These are phyloP conservation scores for Aaosphaeria pasadenensis DNA, from an alignment of 2,329 filamentous ascomycete species.

Conservation along the genomic window DNA sequence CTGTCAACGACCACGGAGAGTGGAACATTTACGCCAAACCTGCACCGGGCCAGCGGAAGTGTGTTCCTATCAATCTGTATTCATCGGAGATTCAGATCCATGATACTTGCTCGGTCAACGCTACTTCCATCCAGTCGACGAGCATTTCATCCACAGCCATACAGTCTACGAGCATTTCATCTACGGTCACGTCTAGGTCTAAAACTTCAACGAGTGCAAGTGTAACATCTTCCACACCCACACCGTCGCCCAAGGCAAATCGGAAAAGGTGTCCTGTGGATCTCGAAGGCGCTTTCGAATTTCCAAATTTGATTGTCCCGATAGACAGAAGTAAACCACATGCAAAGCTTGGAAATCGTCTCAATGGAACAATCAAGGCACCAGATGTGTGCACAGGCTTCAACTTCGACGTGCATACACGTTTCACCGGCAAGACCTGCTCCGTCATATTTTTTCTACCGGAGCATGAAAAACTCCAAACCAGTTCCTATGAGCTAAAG, in stretches of 20 bases:
- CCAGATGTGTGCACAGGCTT: constrained; percentile 56
- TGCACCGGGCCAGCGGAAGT: constrained; percentile 45
- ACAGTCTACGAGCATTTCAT: background rate
- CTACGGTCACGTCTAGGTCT: background rate
- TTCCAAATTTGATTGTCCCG: constrained; percentile 62
- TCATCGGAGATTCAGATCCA: background rate
- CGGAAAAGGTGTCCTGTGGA: constrained; percentile 17
- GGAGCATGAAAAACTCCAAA: constrained; percentile 53
- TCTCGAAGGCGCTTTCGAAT: constrained; percentile 33
- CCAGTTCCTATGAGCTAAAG: constrained; percentile 56
- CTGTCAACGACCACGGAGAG: constrained; percentile 53
- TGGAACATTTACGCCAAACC: constrained; percentile 55
- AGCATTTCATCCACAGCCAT: background rate
- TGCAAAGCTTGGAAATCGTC: constrained; percentile 52
- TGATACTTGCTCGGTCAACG: background rate
- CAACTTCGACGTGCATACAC: constrained; percentile 64
- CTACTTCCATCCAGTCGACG: background rate
- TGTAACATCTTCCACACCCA: no score
- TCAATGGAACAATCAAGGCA: constrained; percentile 46
- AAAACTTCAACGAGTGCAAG: background rate
- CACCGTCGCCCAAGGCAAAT: background rate
- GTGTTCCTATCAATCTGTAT: constrained; percentile 44
- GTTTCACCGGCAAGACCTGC: constrained; percentile 58
- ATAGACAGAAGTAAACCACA: constrained; percentile 49
- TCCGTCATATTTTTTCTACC: constrained; percentile 66